Evolutionary conservation across 805 yeast genomes (phyloP), one percentile per base, ranked within the genome.

Genomic region (Tanozyma kutaoensis): DNA sequence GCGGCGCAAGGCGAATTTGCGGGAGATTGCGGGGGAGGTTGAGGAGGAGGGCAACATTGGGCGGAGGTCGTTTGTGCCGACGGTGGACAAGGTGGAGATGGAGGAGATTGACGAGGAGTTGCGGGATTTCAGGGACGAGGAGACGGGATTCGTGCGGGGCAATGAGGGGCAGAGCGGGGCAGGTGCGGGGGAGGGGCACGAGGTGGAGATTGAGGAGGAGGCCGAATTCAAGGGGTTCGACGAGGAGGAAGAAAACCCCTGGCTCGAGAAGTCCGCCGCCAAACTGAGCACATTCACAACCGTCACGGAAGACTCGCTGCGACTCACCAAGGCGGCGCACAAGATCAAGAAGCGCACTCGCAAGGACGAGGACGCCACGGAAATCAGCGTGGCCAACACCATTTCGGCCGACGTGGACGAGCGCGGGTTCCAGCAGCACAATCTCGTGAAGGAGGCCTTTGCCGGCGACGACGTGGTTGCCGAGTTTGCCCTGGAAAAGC

Each of bases 391-490:
- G 7, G 17, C 5, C 17, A 5, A 15, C 7, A 15, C 17, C 5
- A 5, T 15, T 7, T 5, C 17, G 17, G 7, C 7, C 17, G 40
- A 39, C 10, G 67, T 55, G 12, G 55, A 46, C 6, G 52, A 48
- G 18, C 60, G 57, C 32, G 62, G 70, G 67, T 81, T 85, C 58
- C 70, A 72, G 39, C 94, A 85, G 45, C 72, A 73, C 37, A 86
- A 82, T 28, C 62, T 91, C 24, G 78, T 91, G 34, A 72, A 76
- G 34, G 77, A 85, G 46, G 98, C 97, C 0, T 91, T 91, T 63
- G 96, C 96, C 3, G 97, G 97, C 15, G 98, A 91, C 55, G 91
- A 91, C 47, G 95, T 88, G 22, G 79, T 82, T 11, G 57, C 61
- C 5, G 85, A 85, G 38, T 91, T 91, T 49, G 72, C 70, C 35